Evolutionary conservation across 2,329 filamentous ascomycete genomes (phyloP).

Genomic region (Botrytis deweyae): DNA sequence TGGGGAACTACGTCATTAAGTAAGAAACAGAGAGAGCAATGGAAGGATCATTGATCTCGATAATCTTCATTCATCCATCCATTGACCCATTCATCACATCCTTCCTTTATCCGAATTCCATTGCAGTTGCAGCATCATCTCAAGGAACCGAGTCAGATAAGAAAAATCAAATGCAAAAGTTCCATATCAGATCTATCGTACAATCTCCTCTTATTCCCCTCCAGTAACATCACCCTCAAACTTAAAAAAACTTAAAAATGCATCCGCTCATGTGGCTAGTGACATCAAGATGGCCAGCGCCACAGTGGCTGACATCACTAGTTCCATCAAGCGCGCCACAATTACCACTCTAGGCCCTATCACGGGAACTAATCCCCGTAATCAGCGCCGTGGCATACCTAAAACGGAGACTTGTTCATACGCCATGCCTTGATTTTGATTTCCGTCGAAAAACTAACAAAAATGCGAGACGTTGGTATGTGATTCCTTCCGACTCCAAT

Average conservation of each 20-base stretch:
- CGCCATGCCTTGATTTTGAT: constrained; percentile 10
- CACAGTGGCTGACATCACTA: constrained; percentile 11
- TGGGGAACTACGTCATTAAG: constrained; percentile 1
- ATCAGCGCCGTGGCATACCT: not conserved
- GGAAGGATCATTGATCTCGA: not conserved
- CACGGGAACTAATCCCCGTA: constrained; percentile 3
- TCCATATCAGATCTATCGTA: not conserved
- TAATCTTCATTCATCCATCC: not conserved
- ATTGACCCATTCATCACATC: not conserved
- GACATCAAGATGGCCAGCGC: not conserved
- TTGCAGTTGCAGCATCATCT: not conserved
- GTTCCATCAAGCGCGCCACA: not conserved
- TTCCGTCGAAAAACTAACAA: not conserved
- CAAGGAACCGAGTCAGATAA: not conserved
- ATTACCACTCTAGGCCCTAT: not conserved
- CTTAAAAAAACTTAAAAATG: not conserved
- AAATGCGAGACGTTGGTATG: not conserved
- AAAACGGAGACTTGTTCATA: constrained; percentile 2
- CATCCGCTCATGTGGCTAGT: constrained; percentile 5
- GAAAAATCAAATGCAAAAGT: not conserved
- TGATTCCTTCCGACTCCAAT: not conserved
- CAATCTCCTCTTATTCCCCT: not conserved
- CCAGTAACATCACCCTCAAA: not conserved
- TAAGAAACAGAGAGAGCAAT: not conserved
- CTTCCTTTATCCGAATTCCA: not conserved